Base-by-base conservation (phyloP, 164 flowering plant genomes). In the Liquidambar formosana region DNA sequence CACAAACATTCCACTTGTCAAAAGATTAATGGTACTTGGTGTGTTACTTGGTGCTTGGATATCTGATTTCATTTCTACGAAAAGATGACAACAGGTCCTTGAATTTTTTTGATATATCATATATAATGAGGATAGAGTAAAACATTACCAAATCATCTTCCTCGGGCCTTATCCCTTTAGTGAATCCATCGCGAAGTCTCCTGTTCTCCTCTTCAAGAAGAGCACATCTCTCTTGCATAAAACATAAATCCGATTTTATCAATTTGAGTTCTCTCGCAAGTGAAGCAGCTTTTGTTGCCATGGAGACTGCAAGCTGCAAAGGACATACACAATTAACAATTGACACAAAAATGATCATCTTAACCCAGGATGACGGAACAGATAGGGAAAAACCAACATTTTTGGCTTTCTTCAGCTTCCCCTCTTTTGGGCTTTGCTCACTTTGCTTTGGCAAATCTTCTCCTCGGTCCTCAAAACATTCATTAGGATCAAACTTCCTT, bases 121-220 rank as follows among this genome's bases (percentile, higher is more conserved):
- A 10, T 4, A 43, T 48, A 19, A 33, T 4, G 23, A 13, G 61
- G 51, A 47, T 11, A 19, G 47, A 46, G 48, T 12, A 51, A 14
- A 28, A 38, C 52, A 63, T 59, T 82, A 94, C 97, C 93, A 92
- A 78, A 79, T 95, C 99, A 79, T 95, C 99, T 78, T 95, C 99
- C 62, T 92, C 97, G 0, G 90, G 94, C 69, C 85, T 76, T 12
- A 82, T 71, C 45, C 88, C 95, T 71, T 81, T 85, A 1, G 23
- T 75, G 46, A 81, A 82, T 48, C 96, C 94, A 49, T 89, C 88
- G 57, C 91, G 73, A 14, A 91, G 87, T 72, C 89, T 86, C 51
- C 79, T 78, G 74, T 91, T 95, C 77, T 95, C 97, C 73, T 95
- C 97, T 72, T 92, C 97, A 63, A 93, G 88, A 56, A 91, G 68